Base-by-base conservation (phyloP, 2,329 filamentous ascomycete species). In the Cladophialophora immunda region DNA sequence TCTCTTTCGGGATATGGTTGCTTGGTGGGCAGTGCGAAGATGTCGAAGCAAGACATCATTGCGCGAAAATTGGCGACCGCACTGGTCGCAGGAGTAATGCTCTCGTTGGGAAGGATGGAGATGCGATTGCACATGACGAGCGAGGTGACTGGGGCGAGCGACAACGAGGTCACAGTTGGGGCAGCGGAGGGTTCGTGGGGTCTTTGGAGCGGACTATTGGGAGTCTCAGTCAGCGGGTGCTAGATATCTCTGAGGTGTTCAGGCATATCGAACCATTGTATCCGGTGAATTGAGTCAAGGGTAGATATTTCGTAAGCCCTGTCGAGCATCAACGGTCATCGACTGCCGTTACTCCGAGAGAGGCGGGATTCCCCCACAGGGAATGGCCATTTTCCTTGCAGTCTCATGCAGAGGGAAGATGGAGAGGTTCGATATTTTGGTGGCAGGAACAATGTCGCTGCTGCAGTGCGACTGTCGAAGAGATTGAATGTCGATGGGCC, bases 21-120 rank as follows among this genome's bases (percentile, higher is more conserved):
- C 58, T 54, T 70, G 68, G 29, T 70, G 68, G 17, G 68, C 65
- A 13, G 65, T 70, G 7, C 68, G 68, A 34, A 70, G 65, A 50
- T 70, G 68, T 22, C 68, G 65, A 8, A 70, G 55, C 22, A 70
- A 53, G 34, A 70, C 68, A 66, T 70, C 68, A 45, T 70, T 70
- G 13, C 68, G 57, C 4, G 68, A 67, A 56, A 70, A 70, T 45
- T 67, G 65, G 19, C 65, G 65, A 3, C 68, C 65, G 47, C 68
- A 70, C 34, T 70, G 58, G 32, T 54, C 54, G 36, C 68, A 70
- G 38, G 68, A 47, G 34, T 65, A 67, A 53, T 70, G 65, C 17
- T 70, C 65, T n/a, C 68, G 65, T 34, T 62, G 62, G 36, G 65
- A 59, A 25, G 62, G 61, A 32, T 66, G 68, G 22, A 70, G 64